Percentiles rank a stretch among this genome's conserved stretches.
These are phyloP conservation scores for Rutstroemia sp. DNA, from an alignment of 2,329 filamentous ascomycete species.

Conservation along the genomic window DNA sequence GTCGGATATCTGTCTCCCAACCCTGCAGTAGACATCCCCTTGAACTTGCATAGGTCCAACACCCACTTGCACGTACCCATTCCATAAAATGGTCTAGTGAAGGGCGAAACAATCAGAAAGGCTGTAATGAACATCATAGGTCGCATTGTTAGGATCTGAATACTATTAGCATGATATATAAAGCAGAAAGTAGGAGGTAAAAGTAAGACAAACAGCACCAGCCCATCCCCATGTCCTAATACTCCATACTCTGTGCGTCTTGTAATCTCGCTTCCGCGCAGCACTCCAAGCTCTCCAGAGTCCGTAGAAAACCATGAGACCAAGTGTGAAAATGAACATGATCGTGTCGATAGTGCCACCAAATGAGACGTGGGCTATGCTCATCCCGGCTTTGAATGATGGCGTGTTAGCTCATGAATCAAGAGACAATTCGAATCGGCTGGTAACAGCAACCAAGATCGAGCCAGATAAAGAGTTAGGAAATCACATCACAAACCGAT, in stretches of 20 bases:
- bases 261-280: neutral
- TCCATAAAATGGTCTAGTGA: neutral
- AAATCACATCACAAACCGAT: neutral
- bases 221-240: neutral
- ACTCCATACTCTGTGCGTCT: neutral
- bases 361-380: neutral
- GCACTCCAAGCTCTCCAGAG: neutral
- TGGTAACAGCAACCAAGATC: neutral
- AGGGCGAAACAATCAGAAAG: neutral
- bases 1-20: neutral
- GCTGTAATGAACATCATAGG: neutral
- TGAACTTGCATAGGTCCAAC: neutral
- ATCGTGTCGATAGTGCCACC: neutral
- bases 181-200: neutral
- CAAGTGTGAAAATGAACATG: neutral
- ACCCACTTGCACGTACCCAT: neutral
- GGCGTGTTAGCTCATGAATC: neutral
- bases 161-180: neutral
- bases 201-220: neutral
- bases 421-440: neutral
- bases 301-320: neutral
- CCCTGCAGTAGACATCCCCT: neutral
- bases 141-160: neutral
- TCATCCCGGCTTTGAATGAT: neutral
- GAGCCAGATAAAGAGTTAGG: no score